Percentiles rank a stretch among this genome's conserved stretches.
Conservation (phyloP, 768 basidiomycete genomes). For the Leccinum subgranulosum region DNA sequence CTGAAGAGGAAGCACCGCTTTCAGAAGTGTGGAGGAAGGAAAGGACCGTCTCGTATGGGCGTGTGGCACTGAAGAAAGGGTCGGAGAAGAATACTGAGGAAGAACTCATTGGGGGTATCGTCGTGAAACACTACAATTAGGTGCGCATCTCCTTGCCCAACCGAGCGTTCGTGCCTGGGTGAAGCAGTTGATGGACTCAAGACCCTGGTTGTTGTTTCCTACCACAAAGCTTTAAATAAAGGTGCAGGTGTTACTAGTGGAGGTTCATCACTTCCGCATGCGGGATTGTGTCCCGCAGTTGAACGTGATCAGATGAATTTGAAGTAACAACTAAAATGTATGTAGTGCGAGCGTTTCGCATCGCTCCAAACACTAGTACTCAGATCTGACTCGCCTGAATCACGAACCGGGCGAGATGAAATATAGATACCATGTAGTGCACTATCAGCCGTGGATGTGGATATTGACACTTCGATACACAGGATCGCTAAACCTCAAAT, state of each 20-base stretch:
- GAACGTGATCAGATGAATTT: too few relatives aligned
- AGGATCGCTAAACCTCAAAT: background rate
- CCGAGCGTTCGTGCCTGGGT: background rate
- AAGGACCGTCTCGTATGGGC: slow-evolving; percentile 50
- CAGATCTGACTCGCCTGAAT: too few relatives aligned
- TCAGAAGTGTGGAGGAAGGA: slow-evolving; percentile 51
- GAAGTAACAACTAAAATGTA: too few relatives aligned
- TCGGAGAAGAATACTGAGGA: slow-evolving; percentile 46
- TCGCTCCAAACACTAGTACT: too few relatives aligned
- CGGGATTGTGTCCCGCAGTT: too few relatives aligned
- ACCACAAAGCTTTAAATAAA: background rate
- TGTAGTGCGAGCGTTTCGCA: too few relatives aligned
- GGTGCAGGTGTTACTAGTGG: too few relatives aligned
- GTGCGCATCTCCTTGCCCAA: background rate
- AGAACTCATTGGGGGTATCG: slow-evolving; percentile 50
- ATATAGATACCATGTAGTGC: too few relatives aligned
- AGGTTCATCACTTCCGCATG: background rate
- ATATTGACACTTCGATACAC: too few relatives aligned
- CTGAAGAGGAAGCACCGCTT: slow-evolving; percentile 42
- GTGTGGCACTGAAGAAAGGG: slow-evolving; percentile 38
- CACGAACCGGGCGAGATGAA: too few relatives aligned
- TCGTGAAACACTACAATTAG: slow-evolving; percentile 58
- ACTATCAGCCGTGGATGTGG: too few relatives aligned
- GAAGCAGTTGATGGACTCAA: background rate
- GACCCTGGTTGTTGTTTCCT: too few relatives aligned